These are phyloP conservation scores for Paecilomyces sp. DNA, from an alignment of 2,329 filamentous ascomycete species.

Conservation along the genomic window DNA sequence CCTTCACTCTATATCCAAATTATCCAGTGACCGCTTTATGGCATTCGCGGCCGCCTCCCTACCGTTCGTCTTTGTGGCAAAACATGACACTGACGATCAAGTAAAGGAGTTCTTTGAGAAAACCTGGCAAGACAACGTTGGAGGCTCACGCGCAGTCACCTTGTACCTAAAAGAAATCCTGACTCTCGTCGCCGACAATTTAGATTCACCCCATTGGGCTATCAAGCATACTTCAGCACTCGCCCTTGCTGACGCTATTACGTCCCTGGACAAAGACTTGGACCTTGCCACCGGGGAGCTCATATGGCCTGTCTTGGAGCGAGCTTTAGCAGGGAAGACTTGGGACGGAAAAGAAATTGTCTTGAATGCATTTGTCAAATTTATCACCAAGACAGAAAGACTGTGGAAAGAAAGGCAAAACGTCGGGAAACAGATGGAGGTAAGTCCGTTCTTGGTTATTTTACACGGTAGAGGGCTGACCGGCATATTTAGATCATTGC, in stretches of 20 bases:
- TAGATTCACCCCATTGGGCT: constrained; percentile 79
- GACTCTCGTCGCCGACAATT: constrained; percentile 55
- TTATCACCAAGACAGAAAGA: constrained; percentile 58
- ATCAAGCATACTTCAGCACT: constrained; percentile 84
- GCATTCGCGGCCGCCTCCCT: constrained; percentile 66
- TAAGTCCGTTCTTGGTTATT: constrained; percentile 24
- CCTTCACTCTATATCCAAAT: constrained; percentile 73
- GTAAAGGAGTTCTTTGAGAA: constrained; percentile 73
- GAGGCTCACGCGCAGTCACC: constrained; percentile 71
- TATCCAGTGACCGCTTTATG: constrained; percentile 82
- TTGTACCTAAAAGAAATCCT: constrained; percentile 82
- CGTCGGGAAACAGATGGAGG: constrained; percentile 62
- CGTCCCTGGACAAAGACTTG: constrained; percentile 53
- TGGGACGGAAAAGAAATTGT: constrained; percentile 89
- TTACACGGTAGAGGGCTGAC: neutral
- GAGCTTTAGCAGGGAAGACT: constrained; percentile 76
- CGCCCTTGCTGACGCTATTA: constrained; percentile 66
- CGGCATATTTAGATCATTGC: constrained; percentile 50
- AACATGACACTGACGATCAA: constrained; percentile 76
- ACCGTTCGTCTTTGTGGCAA: constrained; percentile 81
- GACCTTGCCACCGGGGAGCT: constrained; percentile 52
- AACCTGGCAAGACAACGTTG: constrained; percentile 87
- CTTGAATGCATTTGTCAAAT: constrained; percentile 69
- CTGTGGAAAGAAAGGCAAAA: constrained; percentile 54
- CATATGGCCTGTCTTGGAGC: constrained; percentile 80